A percentile compares a stretch with the other conserved stretches of the same genome.
Conservation (phyloP, 768 basidiomycete genomes). For the Termitomyces sp. region DNA sequence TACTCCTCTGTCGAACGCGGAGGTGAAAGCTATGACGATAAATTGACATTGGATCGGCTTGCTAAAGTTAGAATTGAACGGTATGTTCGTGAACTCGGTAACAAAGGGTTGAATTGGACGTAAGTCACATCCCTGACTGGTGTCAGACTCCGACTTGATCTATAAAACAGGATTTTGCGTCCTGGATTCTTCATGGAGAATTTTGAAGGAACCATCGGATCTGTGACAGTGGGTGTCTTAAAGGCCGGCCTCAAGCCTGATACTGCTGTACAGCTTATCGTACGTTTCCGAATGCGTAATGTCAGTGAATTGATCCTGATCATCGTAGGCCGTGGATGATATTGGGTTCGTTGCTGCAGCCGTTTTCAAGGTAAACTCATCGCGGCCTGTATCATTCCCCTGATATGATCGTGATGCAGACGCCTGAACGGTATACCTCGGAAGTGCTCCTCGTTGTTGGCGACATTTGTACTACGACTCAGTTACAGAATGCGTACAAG, state of each 20-base stretch:
- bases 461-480: constrained; percentile 21
- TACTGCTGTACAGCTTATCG: constrained; percentile 28
- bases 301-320: neutral
- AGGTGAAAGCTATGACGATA: constrained; percentile 27
- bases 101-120: constrained; percentile 31
- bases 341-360: constrained; percentile 28
- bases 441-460: constrained; percentile 22
- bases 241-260: constrained; percentile 24
- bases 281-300: constrained; percentile 13
- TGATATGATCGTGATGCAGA: constrained; percentile 12
- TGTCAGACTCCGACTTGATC: neutral
- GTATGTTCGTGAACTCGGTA: constrained; percentile 24
- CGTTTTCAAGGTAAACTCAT: constrained; percentile 21
- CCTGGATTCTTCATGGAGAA: constrained; percentile 42
- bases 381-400: no score
- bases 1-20: constrained; percentile 34
- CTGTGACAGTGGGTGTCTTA: constrained; percentile 26
- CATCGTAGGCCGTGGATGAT: constrained; percentile 24
- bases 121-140: constrained; percentile 14
- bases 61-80: constrained; percentile 33
- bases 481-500: constrained; percentile 22
- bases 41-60: constrained; percentile 16
- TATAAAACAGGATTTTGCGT: constrained; percentile 26
- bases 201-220: constrained; percentile 30
- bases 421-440: constrained; percentile 17